phyloP scores from a whole-genome alignment of 192 early-diverging fungal species.

The Backusella mclennaniae region DNA sequence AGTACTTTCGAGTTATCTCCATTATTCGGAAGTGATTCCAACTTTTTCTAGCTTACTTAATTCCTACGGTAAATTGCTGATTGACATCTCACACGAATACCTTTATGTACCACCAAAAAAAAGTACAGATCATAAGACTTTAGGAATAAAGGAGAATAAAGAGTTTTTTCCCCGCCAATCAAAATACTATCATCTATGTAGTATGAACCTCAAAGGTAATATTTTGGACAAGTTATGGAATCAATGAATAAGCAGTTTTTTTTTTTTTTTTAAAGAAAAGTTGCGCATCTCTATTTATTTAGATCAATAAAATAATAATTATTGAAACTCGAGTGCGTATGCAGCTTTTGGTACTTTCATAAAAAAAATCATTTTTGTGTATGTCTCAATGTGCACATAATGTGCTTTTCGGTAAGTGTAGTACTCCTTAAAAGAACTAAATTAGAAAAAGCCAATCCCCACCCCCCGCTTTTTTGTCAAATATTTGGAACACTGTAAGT shows the following conservation, averaged over 20 bases:
- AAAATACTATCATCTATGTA: background rate
- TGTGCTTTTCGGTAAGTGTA: background rate
- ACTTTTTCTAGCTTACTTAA: background rate
- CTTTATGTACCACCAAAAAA: background rate
- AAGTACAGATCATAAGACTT: background rate
- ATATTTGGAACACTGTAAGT: background rate
- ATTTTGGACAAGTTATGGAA: background rate
- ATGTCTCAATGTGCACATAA: background rate
- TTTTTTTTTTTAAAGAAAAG: background rate
- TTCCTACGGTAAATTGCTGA: background rate
- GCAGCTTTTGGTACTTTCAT: background rate
- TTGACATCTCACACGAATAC: background rate
- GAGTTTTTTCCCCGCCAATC: background rate
- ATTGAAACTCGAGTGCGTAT: background rate
- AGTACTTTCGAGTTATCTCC: background rate
- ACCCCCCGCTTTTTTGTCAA: background rate
- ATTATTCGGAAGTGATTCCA: background rate
- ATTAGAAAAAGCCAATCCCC: background rate
- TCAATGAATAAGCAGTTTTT: no score
- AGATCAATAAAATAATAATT: background rate
- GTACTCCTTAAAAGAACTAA: background rate
- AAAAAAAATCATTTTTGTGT: background rate
- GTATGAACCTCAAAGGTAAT: background rate
- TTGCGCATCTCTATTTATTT: background rate
- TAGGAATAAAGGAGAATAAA: background rate